phyloP scores from a whole-genome alignment of 345 rosid genomes.

The Eucalyptus fibrosa region DNA sequence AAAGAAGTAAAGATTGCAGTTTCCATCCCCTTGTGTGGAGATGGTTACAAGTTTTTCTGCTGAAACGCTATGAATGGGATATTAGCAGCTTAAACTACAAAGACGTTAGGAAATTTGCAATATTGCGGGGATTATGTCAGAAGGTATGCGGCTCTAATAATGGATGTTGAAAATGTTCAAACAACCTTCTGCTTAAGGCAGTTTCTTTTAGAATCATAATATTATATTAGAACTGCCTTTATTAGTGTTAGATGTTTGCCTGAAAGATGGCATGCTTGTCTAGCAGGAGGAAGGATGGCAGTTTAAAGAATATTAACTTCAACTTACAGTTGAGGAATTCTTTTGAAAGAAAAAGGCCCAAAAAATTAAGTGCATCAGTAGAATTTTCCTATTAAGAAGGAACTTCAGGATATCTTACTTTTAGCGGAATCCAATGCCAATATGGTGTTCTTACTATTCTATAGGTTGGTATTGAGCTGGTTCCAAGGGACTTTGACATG shows the following conservation, averaged over 20 bases:
- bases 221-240: background rate
- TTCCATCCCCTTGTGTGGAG: conserved; percentile 70
- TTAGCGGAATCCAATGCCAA: background rate
- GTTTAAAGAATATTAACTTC: background rate
- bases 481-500: conserved; percentile 94
- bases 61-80: conserved; percentile 90
- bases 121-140: conserved; percentile 89
- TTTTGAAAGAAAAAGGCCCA: background rate
- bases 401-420: background rate
- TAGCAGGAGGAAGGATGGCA: background rate
- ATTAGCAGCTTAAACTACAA: conserved; percentile 65
- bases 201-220: background rate
- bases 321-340: background rate
- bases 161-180: background rate
- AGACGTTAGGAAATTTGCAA: conserved; percentile 81
- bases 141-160: conserved; percentile 40
- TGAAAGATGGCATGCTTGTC: background rate
- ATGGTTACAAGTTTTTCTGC: conserved; percentile 84
- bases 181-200: background rate
- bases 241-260: background rate
- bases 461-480: conserved; percentile 95
- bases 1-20: conserved; percentile 22
- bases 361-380: background rate
- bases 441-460: background rate
- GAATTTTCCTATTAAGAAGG: background rate